These are phyloP conservation scores for Prasinococcaceae sp. DNA, from an alignment of 139 green algal genomes.

Conservation along the genomic window DNA sequence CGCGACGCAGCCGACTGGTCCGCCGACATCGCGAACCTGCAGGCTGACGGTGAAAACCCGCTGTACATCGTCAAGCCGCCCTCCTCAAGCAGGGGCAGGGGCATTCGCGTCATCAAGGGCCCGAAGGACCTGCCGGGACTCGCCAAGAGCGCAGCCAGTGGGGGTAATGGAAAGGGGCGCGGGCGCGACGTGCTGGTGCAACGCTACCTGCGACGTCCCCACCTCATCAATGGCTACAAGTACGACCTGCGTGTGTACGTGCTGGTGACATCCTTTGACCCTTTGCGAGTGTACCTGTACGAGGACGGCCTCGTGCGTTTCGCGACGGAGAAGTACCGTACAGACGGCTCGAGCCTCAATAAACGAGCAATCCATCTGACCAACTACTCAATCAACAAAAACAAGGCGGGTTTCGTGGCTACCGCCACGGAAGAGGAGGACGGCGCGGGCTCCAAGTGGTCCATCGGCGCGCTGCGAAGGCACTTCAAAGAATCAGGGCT, in stretches of 20 bases:
- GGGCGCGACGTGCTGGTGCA: too few relatives aligned
- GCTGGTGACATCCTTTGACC: conserved; percentile 45
- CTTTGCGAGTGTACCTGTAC: conserved; percentile 47
- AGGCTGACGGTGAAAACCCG: too few relatives aligned
- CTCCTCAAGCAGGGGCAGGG: conserved; percentile 31
- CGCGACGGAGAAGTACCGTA: conserved; percentile 43
- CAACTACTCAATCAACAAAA: conserved; percentile 58
- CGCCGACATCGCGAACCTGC: conserved; percentile 28
- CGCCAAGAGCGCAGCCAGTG: too few relatives aligned
- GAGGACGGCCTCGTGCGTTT: conserved; percentile 50
- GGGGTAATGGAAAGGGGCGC: conserved; percentile 31
- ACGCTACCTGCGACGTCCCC: conserved; percentile 47
- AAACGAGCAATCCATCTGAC: conserved; percentile 50
- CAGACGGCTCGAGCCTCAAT: conserved; percentile 29
- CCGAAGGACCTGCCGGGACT: conserved; percentile 20
- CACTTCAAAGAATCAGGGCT: conserved; percentile 21
- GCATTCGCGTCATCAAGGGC: conserved; percentile 35
- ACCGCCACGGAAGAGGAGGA: conserved; percentile 9
- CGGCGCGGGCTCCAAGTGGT: conserved; percentile 30
- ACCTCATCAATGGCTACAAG: conserved; percentile 38
- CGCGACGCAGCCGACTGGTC: conserved; percentile 39
- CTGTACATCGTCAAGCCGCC: conserved; percentile 40
- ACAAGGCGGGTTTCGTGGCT: conserved; percentile 11
- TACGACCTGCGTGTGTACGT: conserved; percentile 54
- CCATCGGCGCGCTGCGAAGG: conserved; percentile 20